Percentiles rank a stretch among this genome's conserved stretches.
Conservation (phyloP, 1,139 yeast species). For the Torulaspora pretoriensis region DNA sequence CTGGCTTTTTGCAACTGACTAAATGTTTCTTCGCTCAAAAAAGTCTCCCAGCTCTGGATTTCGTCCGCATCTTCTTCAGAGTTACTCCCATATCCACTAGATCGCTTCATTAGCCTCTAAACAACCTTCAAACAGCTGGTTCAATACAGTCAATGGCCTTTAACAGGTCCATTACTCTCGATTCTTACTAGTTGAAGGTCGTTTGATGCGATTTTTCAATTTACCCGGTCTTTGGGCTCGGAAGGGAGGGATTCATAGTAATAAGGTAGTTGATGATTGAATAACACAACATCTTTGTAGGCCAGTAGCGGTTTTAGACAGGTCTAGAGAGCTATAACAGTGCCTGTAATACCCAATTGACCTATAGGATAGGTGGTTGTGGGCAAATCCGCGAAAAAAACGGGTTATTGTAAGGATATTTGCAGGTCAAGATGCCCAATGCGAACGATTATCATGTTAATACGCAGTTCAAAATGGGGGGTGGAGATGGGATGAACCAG, state of each 20-base stretch:
- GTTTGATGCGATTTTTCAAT: slow-evolving; percentile 1
- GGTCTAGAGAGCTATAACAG: background rate
- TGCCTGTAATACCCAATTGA: slow-evolving; percentile 1
- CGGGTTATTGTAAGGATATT: background rate
- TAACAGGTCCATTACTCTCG: background rate
- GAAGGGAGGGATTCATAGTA: slow-evolving; percentile 3
- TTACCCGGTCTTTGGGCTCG: background rate
- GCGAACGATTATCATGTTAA: slow-evolving; percentile 34
- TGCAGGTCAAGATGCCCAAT: slow-evolving; percentile 12
- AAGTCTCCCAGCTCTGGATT: slow-evolving; percentile 26
- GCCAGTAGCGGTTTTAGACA: background rate
- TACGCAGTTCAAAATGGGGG: slow-evolving; percentile 33
- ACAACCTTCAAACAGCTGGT: too few species aligned
- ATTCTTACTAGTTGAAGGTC: background rate
- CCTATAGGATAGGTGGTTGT: slow-evolving; percentile 1
- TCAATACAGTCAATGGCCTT: background rate
- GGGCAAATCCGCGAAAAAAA: background rate
- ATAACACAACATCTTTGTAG: background rate
- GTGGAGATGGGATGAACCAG: slow-evolving; percentile 17
- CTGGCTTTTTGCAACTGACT: slow-evolving; percentile 22
- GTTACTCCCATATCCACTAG: background rate
- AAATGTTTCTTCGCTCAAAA: slow-evolving; percentile 25
- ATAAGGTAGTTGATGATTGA: background rate
- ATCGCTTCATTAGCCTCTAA: slow-evolving; percentile 5
- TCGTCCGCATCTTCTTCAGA: slow-evolving; percentile 10